Evolutionary conservation across 202 grass and related monocot genomes (phyloP).

Genomic region (Panicum virgatum): DNA sequence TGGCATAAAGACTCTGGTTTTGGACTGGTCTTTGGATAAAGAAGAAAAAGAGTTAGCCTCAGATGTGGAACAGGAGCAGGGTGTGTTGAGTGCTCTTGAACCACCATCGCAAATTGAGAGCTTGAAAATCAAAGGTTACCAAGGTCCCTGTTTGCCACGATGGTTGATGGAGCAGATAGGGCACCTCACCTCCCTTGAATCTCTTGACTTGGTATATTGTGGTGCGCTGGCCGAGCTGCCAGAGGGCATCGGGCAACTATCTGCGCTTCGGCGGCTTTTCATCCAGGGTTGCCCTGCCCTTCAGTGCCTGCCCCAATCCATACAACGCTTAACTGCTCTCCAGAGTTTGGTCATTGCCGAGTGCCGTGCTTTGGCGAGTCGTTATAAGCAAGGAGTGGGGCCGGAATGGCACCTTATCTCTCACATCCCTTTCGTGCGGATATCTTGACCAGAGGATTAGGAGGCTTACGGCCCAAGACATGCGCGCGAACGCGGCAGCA

Average conservation of each 20-base stretch:
- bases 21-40: background rate
- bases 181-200: too few species aligned
- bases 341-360: too few species aligned
- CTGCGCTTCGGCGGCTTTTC: accelerated
- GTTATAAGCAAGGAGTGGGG: background rate
- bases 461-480: too few species aligned
- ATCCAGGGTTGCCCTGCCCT: background rate
- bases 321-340: background rate
- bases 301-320: background rate
- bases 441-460: too few species aligned
- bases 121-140: background rate
- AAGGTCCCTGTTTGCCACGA: background rate
- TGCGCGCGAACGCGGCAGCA: too few species aligned
- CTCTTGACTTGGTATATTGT: too few species aligned
- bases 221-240: background rate
- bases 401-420: constrained; percentile 2
- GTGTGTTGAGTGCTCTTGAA: background rate
- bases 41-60: background rate
- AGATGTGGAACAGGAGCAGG: background rate
- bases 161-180: constrained; percentile 23
- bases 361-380: background rate
- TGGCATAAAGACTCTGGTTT: background rate
- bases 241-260: background rate
- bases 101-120: background rate
- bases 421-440: background rate